A percentile compares a stretch with the other conserved stretches of the same genome.
These are phyloP conservation scores for Colletotrichum australisinense DNA, from an alignment of 2,329 filamentous ascomycete genomes.

Conservation along the genomic window DNA sequence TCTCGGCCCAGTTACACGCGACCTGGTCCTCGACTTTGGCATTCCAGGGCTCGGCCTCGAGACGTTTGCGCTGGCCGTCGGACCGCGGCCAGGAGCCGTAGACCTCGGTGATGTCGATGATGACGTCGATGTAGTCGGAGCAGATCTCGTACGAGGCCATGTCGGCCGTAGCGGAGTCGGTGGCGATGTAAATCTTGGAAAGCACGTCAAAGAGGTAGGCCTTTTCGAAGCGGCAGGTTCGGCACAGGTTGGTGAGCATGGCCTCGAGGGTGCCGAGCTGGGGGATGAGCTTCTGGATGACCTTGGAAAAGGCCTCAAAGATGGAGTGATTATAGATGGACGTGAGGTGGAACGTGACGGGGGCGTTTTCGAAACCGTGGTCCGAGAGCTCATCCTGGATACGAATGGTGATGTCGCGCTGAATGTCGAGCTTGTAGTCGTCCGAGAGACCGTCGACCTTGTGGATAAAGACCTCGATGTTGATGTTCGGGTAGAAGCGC, in stretches of 20 bases:
- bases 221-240: constrained; percentile 95
- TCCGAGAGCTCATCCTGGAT: constrained; percentile 97
- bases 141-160: constrained; percentile 98
- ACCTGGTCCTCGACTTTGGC: constrained; percentile 74
- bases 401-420: constrained; percentile 94
- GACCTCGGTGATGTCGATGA: constrained; percentile 95
- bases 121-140: constrained; percentile 98
- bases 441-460: constrained; percentile 98
- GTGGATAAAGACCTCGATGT: constrained; percentile 98
- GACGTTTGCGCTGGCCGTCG: constrained; percentile 62
- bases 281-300: constrained; percentile 97
- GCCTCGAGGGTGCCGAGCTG: constrained; percentile 93
- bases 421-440: constrained; percentile 95
- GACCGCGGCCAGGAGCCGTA: constrained; percentile 81
- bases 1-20: constrained; percentile 74
- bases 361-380: constrained; percentile 91
- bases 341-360: constrained; percentile 94
- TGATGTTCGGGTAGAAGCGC: constrained; percentile 89
- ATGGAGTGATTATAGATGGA: constrained; percentile 99
- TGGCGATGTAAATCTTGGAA: constrained; percentile 98
- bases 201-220: constrained; percentile 98
- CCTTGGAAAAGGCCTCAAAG: constrained; percentile 97
- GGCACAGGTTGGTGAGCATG: constrained; percentile 92
- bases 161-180: constrained; percentile 91
- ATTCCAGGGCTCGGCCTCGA: constrained; percentile 71